Conservation (phyloP, 1,284 basidiomycete genomes). For the Malassezia caprae region DNA sequence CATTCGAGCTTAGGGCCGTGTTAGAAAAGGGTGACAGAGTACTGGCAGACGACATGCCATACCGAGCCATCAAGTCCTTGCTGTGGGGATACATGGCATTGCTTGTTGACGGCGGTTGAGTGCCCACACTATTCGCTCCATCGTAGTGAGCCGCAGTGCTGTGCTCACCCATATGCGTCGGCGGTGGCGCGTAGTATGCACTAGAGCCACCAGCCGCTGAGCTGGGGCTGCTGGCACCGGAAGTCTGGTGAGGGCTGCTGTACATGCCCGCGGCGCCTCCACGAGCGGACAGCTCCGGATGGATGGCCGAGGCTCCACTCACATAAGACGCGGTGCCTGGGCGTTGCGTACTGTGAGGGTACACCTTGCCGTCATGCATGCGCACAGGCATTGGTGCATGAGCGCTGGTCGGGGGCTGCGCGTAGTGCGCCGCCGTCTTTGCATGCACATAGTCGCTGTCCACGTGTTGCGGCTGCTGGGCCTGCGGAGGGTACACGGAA, state of each 20-base stretch:
- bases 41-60: constrained; percentile 30
- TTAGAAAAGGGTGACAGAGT: constrained; percentile 43
- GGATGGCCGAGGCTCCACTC: constrained; percentile 1
- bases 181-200: background rate
- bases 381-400: constrained; percentile 1
- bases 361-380: constrained; percentile 11
- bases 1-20: constrained; percentile 38
- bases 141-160: background rate
- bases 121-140: background rate
- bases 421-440: background rate
- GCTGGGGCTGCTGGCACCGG: constrained; percentile 8
- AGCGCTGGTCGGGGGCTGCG: background rate
- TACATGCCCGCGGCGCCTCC: constrained; percentile 3
- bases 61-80: constrained; percentile 35
- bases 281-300: constrained; percentile 1
- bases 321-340: constrained; percentile 1
- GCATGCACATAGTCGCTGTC: constrained; percentile 1
- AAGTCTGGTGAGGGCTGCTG: constrained; percentile 3
- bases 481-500: background rate
- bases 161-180: background rate
- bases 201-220: background rate
- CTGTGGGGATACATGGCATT: constrained; percentile 4
- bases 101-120: background rate
- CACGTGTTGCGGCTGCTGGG: background rate
- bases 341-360: background rate